Conservation (phyloP, 2,329 filamentous ascomycete species). For the Alternaria tenuissima region DNA sequence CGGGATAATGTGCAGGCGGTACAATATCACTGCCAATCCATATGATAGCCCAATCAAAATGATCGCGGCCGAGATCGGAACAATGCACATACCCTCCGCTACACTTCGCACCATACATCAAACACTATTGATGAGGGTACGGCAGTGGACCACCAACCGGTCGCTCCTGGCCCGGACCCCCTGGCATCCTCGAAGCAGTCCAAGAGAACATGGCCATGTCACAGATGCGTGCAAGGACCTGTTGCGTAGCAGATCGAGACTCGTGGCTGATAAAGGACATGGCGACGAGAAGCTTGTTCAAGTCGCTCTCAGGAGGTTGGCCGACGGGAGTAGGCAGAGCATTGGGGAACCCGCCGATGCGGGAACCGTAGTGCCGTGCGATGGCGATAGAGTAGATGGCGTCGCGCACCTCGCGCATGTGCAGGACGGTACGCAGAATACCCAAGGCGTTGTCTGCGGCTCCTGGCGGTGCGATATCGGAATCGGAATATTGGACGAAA, state of each 20-base stretch:
- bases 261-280: conserved; percentile 59
- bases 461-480: conserved; percentile 64
- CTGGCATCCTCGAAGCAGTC: conserved; percentile 40
- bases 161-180: neutral
- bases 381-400: conserved; percentile 90
- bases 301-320: conserved; percentile 45
- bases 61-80: no score
- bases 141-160: neutral
- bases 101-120: neutral
- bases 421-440: conserved; percentile 74
- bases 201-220: conserved; percentile 59
- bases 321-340: conserved; percentile 41
- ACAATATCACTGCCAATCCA: no score
- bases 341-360: conserved; percentile 58
- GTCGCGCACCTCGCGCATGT: conserved; percentile 85
- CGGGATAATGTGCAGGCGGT: no score
- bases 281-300: conserved; percentile 58
- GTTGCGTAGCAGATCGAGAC: conserved; percentile 55
- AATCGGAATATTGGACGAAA: conserved; percentile 71
- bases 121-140: conserved; percentile 6
- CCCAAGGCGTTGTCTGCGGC: conserved; percentile 71
- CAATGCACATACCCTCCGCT: no score
- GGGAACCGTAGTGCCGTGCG: conserved; percentile 75
- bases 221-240: conserved; percentile 59
- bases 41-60: no score